Conservation (phyloP, 2,329 filamentous ascomycete species). For the Claviceps pazoutovae region DNA sequence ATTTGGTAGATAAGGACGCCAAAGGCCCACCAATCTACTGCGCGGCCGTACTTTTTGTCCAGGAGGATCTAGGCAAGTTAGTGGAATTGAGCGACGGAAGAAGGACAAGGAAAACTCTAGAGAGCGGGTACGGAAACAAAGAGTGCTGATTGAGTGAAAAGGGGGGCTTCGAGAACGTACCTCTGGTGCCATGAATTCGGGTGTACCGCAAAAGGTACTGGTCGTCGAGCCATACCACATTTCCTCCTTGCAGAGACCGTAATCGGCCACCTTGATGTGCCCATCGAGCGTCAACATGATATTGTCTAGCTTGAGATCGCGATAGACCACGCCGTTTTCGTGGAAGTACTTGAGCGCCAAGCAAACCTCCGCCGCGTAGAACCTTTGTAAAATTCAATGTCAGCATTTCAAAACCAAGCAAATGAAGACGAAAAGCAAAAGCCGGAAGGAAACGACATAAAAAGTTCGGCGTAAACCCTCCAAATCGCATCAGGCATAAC, state of each 20-base stretch:
- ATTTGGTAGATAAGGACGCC: constrained; percentile 98
- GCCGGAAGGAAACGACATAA: neutral
- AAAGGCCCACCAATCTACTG: constrained; percentile 99
- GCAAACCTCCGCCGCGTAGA: constrained; percentile 96
- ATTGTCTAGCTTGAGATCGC: constrained; percentile 86
- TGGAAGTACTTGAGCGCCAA: constrained; percentile 98
- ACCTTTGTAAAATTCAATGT: constrained; percentile 34
- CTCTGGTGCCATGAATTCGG: constrained; percentile 98
- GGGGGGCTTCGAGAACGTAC: constrained; percentile 31
- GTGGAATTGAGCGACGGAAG: neutral
- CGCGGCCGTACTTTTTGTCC: constrained; percentile 95
- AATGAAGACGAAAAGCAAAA: constrained; percentile 3
- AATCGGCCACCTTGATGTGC: constrained; percentile 97
- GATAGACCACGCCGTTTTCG: constrained; percentile 97
- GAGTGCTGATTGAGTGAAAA: neutral
- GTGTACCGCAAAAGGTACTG: constrained; percentile 97
- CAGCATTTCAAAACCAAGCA: constrained; percentile 8
- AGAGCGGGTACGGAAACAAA: neutral
- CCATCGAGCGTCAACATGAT: constrained; percentile 90
- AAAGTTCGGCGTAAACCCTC: no score
- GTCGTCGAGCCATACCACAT: constrained; percentile 99
- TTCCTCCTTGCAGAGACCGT: constrained; percentile 97
- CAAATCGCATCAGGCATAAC: constrained; percentile 19
- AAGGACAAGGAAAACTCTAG: neutral
- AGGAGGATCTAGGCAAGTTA: constrained; percentile 57